Base-by-base conservation (phyloP, 2,329 filamentous ascomycete species). In the Ceratocystis destructans region DNA sequence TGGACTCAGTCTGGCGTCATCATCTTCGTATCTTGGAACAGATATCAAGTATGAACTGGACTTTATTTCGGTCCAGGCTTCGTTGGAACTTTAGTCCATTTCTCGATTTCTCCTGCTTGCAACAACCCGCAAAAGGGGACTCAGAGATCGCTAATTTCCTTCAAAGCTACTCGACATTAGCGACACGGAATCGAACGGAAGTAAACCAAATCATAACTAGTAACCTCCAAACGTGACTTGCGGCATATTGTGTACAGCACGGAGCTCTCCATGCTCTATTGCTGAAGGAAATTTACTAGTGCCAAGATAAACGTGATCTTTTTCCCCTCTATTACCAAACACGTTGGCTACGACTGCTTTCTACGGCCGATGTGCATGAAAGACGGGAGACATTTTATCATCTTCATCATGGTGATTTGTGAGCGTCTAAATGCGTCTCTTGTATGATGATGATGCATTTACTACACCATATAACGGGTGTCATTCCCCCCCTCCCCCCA, bases 231-330 rank as follows among this genome's bases (percentile, higher is more conserved):
- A 59, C 17, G 53, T 64, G 53, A 61, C 55, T 20, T 61, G n/a
- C 74, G 80, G 80, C 80, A 82, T 82, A 75, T 80, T 83, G 80
- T 83, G 80, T 83, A 82, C 80, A 81, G 78, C 80, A 79, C 74
- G 76, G 79, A 77, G 78, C 78, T 76, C 75, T 71, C 73, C 69
- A 75, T 80, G 79, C 80, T 78, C 77, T 73, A 72, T 77, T 79
- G 80, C 77, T 82, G 80, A 82, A 82, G 80, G 80, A 82, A 76
- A 70, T 75, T 75, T 76, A 76, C 70, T 76, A 80, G 80, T 82
- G 80, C 80, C 80, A 77, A 83, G 77, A 82, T 74, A 70, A 72
- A 79, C 62, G 15, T 62, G 63, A 53, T 65, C 33, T 65, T 67
- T 64, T 71, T 74, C 78, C 78, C 75, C 75, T 76, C 75, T 77